Evolutionary conservation across 2,329 filamentous ascomycete genomes (phyloP), one percentile per base, ranked within the genome.

Genomic region (Ophiocordyceps polyrhachis-furcata): DNA sequence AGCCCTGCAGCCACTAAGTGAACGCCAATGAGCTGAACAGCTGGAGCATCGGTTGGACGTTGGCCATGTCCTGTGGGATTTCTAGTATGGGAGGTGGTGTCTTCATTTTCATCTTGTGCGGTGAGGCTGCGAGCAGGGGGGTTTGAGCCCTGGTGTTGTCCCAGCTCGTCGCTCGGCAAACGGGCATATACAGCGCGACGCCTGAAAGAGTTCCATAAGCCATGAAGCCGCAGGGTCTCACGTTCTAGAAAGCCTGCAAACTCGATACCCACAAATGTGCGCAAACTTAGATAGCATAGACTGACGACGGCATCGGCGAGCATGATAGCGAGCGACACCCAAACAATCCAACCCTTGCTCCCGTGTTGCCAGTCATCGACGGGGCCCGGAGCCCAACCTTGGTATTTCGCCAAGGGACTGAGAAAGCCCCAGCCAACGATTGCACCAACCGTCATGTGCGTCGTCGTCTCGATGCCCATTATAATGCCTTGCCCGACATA

Each of bases 331-430:
- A 98, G 67, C 31, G 86, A 94, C 2, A 93, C 71, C 91, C 91
- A 98, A 0, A 98, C 85, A 48, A 98, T 96, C 91, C 91, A 98
- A 37, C 89, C 91, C 63, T 96, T 95, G 58, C 86, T 94, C 11
- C 91, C 91, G 15, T 71, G 76, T 47, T 89, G 83, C 91, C 91
- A 98, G 58, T 93, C 83, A 45, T 76, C 72, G 1, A 95, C 85
- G 1, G 79, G 71, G 0, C 88, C 91, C 3, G 87, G 83, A 11
- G 91, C 91, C 91, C 91, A 98, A 3, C 83, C 86, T 52, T 74
- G 76, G 46, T 70, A 65, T 59, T 94, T 95, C 4, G 91, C 88
- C 8, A 96, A 62, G 1, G 91, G 91, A 3, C 88, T 95, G 1
- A 98, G 69, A 6, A 96, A 60, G 0, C 79, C 91, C 91, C 91